Base-by-base conservation (phyloP, 1,284 basidiomycete species). In the Leucoagaricus sp. region DNA sequence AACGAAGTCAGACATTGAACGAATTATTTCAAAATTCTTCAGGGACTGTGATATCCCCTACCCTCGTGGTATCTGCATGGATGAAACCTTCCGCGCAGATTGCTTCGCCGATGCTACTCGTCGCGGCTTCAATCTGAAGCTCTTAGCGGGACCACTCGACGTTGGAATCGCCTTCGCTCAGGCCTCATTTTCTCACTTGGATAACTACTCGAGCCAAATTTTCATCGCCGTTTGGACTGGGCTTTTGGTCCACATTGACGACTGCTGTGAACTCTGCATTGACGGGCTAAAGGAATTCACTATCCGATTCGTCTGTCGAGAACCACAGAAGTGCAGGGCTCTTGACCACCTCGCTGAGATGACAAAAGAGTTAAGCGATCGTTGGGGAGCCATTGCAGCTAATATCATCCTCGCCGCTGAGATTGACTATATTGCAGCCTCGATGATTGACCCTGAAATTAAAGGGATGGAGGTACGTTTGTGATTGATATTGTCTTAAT, bases 161-260 rank as follows among this genome's bases (percentile, higher is more conserved):
- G 57, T 61, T 12, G 42, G 46, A 5, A 62, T 67, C 28, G 59
- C 60, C 19, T 55, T 56, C 4, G 64, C 55, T 9, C 50, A 69
- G 48, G 54, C 66, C 6, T 15, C 46, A 10, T 52, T 67, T 47
- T 46, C 25, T 1, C 50, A 58, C 2, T 58, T 57, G 13, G 58
- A 58, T 8, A 60, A 44, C 15, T 10, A 52, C 6, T 52, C 49
- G 1, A 42, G 38, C 6, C 25, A 28, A 28, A 19, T 69, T 5
- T 73, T 65, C 60, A 68, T 71, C 13, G 66, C 69, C 2, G 61
- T 75, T 6, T 71, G 64, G 48, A 75, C 71, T 0, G 63, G 65
- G 0, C 64, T 62, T 12, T 41, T 63, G 3, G 61, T 63, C 49
- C 67, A 57, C 9, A 51, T 72, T 7, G 72, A 75, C 31, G 73